These are phyloP conservation scores for Colletotrichum liriopes DNA, from an alignment of 2,329 filamentous ascomycete genomes.

Conservation along the genomic window DNA sequence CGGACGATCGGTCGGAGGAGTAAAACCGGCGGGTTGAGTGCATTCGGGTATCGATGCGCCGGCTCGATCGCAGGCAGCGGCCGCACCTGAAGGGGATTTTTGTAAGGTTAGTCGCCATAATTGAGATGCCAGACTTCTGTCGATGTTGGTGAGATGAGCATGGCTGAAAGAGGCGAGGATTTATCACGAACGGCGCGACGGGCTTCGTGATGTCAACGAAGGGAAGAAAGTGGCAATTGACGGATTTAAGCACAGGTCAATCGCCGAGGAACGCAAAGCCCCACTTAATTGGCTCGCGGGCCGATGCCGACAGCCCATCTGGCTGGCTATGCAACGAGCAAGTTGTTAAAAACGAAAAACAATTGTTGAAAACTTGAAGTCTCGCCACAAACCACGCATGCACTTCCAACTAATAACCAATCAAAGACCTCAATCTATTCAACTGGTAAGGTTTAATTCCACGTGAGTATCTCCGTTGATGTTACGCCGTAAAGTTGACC, in stretches of 20 bases:
- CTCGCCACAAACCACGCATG: too few species aligned
- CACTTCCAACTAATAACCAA: too few species aligned
- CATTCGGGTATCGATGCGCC: background rate
- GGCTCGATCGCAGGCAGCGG: constrained; percentile 4
- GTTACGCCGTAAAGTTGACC: constrained; percentile 48
- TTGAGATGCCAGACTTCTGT: constrained; percentile 12
- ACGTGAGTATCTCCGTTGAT: background rate
- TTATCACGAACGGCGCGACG: background rate
- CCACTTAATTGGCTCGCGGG: background rate
- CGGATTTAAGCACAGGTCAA: constrained; percentile 40
- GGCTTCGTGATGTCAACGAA: constrained; percentile 40
- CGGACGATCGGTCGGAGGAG: constrained; percentile 33
- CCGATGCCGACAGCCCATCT: background rate
- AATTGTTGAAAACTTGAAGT: too few species aligned
- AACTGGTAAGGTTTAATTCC: too few species aligned
- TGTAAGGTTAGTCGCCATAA: constrained; percentile 35
- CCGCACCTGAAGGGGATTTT: constrained; percentile 12
- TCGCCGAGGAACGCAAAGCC: background rate
- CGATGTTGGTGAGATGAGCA: constrained; percentile 10
- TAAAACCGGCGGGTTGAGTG: constrained; percentile 12
- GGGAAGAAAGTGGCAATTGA: constrained; percentile 35
- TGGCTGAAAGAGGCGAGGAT: background rate
- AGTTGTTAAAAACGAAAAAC: too few species aligned
- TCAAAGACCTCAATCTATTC: too few species aligned
- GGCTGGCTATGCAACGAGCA: too few species aligned